A percentile compares a stretch with the other conserved stretches of the same genome.
phyloP scores from a whole-genome alignment of 2,329 filamentous ascomycete species.

The Pseudogymnoascus sp. region DNA sequence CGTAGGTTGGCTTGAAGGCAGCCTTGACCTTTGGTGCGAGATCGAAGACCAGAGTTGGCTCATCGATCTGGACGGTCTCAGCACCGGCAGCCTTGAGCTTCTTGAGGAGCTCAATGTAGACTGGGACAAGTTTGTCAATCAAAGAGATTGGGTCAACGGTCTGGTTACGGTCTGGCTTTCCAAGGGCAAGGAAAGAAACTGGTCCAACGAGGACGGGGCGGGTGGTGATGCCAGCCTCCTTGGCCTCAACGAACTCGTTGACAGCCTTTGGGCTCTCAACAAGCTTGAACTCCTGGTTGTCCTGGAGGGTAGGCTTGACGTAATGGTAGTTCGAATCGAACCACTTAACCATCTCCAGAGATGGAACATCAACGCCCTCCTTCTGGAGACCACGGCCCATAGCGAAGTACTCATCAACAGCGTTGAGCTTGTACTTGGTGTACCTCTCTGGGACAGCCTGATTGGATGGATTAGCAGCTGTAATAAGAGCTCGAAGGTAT shows the following conservation, averaged over 20 bases:
- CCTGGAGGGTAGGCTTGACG: slow-evolving; percentile 96
- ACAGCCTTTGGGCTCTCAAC: slow-evolving; percentile 85
- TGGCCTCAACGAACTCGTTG: slow-evolving; percentile 89
- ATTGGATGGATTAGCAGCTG: slow-evolving; percentile 16
- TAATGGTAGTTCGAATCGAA: slow-evolving; percentile 99
- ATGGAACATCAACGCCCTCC: slow-evolving; percentile 85
- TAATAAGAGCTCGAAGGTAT: slow-evolving; percentile 12
- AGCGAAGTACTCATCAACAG: slow-evolving; percentile 96
- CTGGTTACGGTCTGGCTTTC: slow-evolving; percentile 96
- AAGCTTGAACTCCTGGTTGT: slow-evolving; percentile 95
- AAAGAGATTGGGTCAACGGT: slow-evolving; percentile 88
- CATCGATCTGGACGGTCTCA: slow-evolving; percentile 95
- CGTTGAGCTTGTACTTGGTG: slow-evolving; percentile 78
- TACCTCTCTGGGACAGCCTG: slow-evolving; percentile 90
- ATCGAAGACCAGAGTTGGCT: slow-evolving; percentile 94
- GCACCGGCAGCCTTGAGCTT: slow-evolving; percentile 95
- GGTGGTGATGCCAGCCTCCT: slow-evolving; percentile 89
- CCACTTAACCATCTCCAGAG: slow-evolving; percentile 99
- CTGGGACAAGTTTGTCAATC: slow-evolving; percentile 84
- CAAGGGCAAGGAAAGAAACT: slow-evolving; percentile 94
- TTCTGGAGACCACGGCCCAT: slow-evolving; percentile 99
- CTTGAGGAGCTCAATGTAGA: slow-evolving; percentile 87
- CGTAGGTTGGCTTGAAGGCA: slow-evolving; percentile 96
- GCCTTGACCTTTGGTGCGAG: slow-evolving; percentile 84
- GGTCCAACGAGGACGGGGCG: slow-evolving; percentile 92